Base-by-base conservation (phyloP, 2,329 filamentous ascomycete species). In the Cladosporium sp. region DNA sequence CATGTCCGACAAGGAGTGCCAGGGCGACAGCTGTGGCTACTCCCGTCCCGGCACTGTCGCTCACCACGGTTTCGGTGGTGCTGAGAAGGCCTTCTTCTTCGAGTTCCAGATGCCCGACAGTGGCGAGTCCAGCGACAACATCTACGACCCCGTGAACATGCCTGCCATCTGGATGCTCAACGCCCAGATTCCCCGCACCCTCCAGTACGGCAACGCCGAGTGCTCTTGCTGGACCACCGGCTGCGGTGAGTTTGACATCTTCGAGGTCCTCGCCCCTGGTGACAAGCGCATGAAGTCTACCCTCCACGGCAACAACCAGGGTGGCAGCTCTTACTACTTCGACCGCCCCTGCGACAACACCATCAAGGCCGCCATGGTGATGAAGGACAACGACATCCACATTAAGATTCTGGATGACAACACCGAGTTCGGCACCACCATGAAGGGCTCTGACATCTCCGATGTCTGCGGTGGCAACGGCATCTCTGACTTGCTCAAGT, bases 151-250 rank as follows among this genome's bases (percentile, higher is more conserved):
- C 11, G 64, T 66, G 49, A 84, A 92, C 73, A 88, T 88, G 81
- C 88, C 89, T 8, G 86, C 88, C 42, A 81, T 88, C 72, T 92
- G 89, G 89, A 77, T 87, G 51, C 82, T 92, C 61, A 92, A 92
- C 74, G 85, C 84, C 17, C 80, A 84, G 61, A 89, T 92, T 61
- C 84, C 88, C 25, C 85, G 85, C 61, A 86, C 87, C 5, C 76
- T 82, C 5, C 88, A 92, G 72, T 92, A 92, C 75, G 80, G 80
- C 63, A 75, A 76, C 50, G 71, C 76, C 7, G 72, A 75, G 2
- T 92, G 89, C 79, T 88, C 84, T 60, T 92, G 89, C 79, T 92
- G 88, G 88, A 74, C 73, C 12, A 78, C 69, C 67, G 84, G 84
- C 38, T 92, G 89, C 70, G 88, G 88, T 66, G 89, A 93, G 75